Conservation (phyloP, 1,284 basidiomycete genomes). For the Trametes pubescens region DNA sequence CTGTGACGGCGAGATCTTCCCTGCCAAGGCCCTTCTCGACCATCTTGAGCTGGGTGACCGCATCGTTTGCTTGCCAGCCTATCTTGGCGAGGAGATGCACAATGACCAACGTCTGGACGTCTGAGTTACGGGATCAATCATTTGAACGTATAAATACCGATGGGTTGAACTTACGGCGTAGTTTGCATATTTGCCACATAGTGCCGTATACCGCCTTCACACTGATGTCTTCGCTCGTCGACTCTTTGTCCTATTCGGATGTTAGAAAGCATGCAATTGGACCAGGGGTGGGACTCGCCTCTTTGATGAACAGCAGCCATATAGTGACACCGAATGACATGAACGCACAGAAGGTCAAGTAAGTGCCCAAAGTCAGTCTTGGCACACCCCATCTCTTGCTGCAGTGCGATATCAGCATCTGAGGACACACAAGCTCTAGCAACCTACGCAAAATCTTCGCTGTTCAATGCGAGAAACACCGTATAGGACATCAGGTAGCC, state of each 20-base stretch:
- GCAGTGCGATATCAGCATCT: background rate
- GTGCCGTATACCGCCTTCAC: constrained; percentile 91
- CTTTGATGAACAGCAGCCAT: constrained; percentile 93
- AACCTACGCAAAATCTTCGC: constrained; percentile 88
- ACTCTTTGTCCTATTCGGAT: constrained; percentile 70
- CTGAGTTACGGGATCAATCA: constrained; percentile 49
- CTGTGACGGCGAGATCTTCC: constrained; percentile 95
- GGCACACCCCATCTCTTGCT: constrained; percentile 89
- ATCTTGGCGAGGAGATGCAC: constrained; percentile 95
- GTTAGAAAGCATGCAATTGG: constrained; percentile 3
- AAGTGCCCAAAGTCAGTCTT: constrained; percentile 81
- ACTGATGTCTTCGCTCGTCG: constrained; percentile 85
- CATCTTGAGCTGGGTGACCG: constrained; percentile 92
- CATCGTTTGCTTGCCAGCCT: constrained; percentile 96
- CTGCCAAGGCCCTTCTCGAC: constrained; percentile 96
- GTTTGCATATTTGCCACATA: constrained; percentile 93
- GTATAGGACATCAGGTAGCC: constrained; percentile 98
- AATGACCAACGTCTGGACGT: constrained; percentile 89
- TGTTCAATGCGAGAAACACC: constrained; percentile 97
- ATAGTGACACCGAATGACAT: constrained; percentile 86
- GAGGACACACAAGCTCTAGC: too few species aligned
- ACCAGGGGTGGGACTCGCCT: constrained; percentile 56
- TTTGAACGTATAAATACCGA: background rate
- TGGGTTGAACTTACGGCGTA: constrained; percentile 73
- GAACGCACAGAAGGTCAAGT: constrained; percentile 88